A percentile compares a stretch with the other conserved stretches of the same genome.
Conservation (phyloP, 2,329 filamentous ascomycete genomes). For the Cryphonectria japonica region DNA sequence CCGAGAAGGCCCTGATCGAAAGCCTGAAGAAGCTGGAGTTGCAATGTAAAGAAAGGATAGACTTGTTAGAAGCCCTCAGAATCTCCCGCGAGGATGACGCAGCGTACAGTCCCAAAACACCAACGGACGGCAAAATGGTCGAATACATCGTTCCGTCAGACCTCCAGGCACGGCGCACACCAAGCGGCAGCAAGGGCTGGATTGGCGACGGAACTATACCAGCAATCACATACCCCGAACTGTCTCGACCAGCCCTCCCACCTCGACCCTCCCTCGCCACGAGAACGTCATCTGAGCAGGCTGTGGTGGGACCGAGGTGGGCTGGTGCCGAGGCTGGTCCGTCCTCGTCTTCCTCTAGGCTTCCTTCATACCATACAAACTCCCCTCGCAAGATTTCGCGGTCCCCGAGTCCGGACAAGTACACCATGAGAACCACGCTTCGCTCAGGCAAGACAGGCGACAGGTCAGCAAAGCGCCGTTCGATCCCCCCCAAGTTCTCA, state of each 20-base stretch:
- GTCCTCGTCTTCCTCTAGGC: slow-evolving; percentile 30
- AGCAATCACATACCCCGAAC: slow-evolving; percentile 75
- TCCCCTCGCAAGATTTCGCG: slow-evolving; percentile 42
- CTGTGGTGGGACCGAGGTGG: slow-evolving; percentile 42
- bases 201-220: slow-evolving; percentile 84
- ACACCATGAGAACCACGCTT: slow-evolving; percentile 65
- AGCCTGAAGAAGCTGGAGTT: slow-evolving; percentile 82
- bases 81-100: slow-evolving; percentile 59
- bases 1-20: slow-evolving; percentile 79
- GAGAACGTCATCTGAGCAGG: slow-evolving; percentile 56
- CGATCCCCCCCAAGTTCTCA: slow-evolving; percentile 45
- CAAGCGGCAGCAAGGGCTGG: slow-evolving; percentile 54
- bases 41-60: slow-evolving; percentile 92
- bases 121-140: slow-evolving; percentile 29
- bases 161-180: slow-evolving; percentile 25
- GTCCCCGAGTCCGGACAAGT: slow-evolving; percentile 63
- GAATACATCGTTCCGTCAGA: slow-evolving; percentile 30
- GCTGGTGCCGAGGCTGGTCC: slow-evolving; percentile 27
- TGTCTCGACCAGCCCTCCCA: slow-evolving; percentile 70
- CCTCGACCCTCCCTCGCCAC: slow-evolving; percentile 60
- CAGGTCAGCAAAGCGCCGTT: slow-evolving; percentile 47
- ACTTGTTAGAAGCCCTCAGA: slow-evolving; percentile 80
- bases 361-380: slow-evolving; percentile 10
- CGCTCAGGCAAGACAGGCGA: slow-evolving; percentile 53
- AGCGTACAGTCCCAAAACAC: slow-evolving; percentile 32